Base-by-base conservation (phyloP, 495 filamentous ascomycete species). In the Xylaria grammica region DNA sequence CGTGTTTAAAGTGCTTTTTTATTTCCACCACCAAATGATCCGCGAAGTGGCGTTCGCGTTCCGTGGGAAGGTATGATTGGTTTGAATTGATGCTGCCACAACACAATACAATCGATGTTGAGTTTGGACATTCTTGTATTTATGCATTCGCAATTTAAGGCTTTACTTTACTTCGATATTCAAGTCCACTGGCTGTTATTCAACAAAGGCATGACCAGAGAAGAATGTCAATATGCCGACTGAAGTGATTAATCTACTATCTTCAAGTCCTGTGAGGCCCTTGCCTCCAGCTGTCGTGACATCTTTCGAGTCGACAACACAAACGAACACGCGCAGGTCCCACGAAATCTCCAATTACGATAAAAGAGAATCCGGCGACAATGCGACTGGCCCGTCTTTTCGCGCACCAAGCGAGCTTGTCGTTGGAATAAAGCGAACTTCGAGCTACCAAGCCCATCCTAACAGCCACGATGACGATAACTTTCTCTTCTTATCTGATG, bases 401-500 rank as follows among this genome's bases (percentile, higher is more conserved):
- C 55, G 36, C 20, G 60, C 46, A 40, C 20, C 50, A 20, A 17
- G 45, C 36, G 45, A 53, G n/a, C 50, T 57, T 4, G 30, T 51
- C 40, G 26, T 50, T 15, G 34, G 54, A 20, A 45, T 34, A 45
- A 71, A 65, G 42, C 58, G 65, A 24, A 4, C 50, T 10, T 56
- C 30, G 46, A 60, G 44, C 15, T 30, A 30, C 11, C 42, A 38
- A 36, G 13, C 40, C 27, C 66, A 48, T 8, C 17, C 51, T 22
- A 45, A 66, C 49, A 34, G 46, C 8, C 60, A 44, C 45, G 55
- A 65, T 48, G 44, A 65, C 50, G 13, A 63, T 57, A 70, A 68
- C 40, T 73, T 75, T 55, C 34, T 75, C 36, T 73, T 85, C 55
- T 71, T 82, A 13, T 85, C 83, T 0, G 83, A 87, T 63, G 82